phyloP scores from a whole-genome alignment of 169 alveolate genomes.

The Cryptosporidium viatorum region DNA sequence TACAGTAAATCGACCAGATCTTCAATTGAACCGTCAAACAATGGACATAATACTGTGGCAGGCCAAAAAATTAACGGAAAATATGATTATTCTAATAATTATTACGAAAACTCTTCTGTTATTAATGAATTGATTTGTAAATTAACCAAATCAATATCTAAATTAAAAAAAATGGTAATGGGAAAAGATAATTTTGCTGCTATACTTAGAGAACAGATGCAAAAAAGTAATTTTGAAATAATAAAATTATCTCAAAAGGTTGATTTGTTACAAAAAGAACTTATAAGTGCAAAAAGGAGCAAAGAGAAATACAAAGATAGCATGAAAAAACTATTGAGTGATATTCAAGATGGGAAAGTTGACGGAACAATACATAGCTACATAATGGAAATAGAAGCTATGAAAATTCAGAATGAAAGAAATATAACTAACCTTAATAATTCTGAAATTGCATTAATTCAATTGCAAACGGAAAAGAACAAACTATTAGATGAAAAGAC shows the following conservation, averaged over 20 bases:
- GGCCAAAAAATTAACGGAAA: neutral
- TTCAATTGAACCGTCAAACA: neutral
- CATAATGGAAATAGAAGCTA: constrained; percentile 37
- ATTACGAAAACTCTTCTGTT: neutral
- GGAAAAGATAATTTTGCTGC: constrained; percentile 52
- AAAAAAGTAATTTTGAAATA: constrained; percentile 47
- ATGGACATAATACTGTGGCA: neutral
- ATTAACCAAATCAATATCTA: constrained; percentile 42
- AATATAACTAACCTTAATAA: constrained; percentile 15
- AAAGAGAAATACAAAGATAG: constrained; percentile 68
- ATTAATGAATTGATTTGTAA: constrained; percentile 25
- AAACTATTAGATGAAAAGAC: constrained; percentile 11
- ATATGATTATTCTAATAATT: neutral
- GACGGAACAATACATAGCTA: constrained; percentile 53
- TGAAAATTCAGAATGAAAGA: constrained; percentile 67
- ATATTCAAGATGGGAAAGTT: constrained; percentile 60
- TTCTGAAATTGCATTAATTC: constrained; percentile 35
- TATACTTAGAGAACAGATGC: constrained; percentile 56
- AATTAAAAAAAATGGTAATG: constrained; percentile 44
- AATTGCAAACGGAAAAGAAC: constrained; percentile 56
- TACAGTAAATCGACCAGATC: neutral
- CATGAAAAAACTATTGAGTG: constrained; percentile 46
- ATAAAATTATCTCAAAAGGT: constrained; percentile 55
- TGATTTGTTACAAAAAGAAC: constrained; percentile 55
- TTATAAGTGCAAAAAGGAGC: constrained; percentile 21